These are phyloP conservation scores for Ophiosphaerella narmari DNA, from an alignment of 2,329 filamentous ascomycete species.

Conservation along the genomic window DNA sequence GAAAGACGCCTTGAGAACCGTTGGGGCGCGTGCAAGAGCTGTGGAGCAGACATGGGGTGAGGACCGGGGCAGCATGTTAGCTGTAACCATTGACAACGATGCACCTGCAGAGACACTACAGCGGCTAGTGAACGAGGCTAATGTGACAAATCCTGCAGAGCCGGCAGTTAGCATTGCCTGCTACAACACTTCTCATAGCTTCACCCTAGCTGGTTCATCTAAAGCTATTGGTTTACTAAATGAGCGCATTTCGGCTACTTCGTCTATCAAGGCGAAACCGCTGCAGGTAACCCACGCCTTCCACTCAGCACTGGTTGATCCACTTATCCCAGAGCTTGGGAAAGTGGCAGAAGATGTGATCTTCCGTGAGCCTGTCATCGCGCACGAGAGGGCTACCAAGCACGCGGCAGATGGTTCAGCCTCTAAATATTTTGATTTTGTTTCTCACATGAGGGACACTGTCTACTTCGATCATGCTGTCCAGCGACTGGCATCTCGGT, in stretches of 20 bases:
- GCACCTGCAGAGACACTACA: neutral
- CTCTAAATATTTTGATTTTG: neutral
- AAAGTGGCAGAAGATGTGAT: conserved; percentile 26
- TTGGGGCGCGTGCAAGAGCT: conserved; percentile 37
- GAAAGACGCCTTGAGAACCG: conserved; percentile 32
- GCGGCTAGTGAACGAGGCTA: neutral
- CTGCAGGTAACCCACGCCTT: conserved; percentile 4
- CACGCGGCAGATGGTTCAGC: too few species aligned
- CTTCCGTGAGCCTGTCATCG: conserved; percentile 40
- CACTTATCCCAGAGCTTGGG: conserved; percentile 17
- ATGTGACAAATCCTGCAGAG: neutral
- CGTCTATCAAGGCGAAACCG: conserved; percentile 21
- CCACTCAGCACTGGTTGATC: conserved; percentile 30
- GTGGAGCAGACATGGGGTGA: conserved; percentile 41
- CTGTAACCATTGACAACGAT: conserved; percentile 16
- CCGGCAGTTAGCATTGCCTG: conserved; percentile 51
- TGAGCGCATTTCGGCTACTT: neutral
- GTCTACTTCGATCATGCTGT: conserved; percentile 54
- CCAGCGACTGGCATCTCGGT: conserved; percentile 40
- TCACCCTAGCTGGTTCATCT: conserved; percentile 45
- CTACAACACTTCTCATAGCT: conserved; percentile 42
- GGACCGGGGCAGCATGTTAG: conserved; percentile 45
- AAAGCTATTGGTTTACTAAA: conserved; percentile 14
- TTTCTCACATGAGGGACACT: conserved; percentile 49
- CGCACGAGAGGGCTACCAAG: conserved; percentile 24